These are phyloP conservation scores for Aphanomyces invadans DNA, from an alignment of 352 stramenopile genomes.

Conservation along the genomic window DNA sequence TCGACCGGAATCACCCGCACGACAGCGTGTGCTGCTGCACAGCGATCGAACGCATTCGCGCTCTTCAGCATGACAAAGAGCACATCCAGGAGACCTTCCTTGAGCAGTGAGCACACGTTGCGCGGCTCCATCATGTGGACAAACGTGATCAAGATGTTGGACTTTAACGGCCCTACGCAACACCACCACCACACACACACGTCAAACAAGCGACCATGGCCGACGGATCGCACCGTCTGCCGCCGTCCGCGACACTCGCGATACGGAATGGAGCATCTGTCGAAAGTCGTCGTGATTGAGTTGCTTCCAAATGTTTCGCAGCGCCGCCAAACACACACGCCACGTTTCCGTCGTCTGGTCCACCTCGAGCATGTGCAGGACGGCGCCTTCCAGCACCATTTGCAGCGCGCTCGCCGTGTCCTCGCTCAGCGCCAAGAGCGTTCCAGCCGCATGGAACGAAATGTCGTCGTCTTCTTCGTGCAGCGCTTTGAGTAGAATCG, in stretches of 20 bases:
- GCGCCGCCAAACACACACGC: constrained; percentile 10
- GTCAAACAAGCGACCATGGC: neutral
- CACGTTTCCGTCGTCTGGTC: constrained; percentile 24
- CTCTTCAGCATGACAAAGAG: constrained; percentile 24
- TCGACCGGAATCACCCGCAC: constrained; percentile 13
- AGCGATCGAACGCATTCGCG: constrained; percentile 13
- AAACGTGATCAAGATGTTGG: constrained; percentile 25
- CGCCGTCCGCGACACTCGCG: constrained; percentile 17
- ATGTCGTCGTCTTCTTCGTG: constrained; percentile 22
- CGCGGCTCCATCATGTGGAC: constrained; percentile 25
- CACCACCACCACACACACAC: neutral
- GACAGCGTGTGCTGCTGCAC: constrained; percentile 17
- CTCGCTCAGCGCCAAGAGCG: constrained; percentile 12
- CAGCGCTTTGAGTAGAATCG: constrained; percentile 17
- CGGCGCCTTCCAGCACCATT: constrained; percentile 25
- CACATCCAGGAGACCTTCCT: constrained; percentile 25
- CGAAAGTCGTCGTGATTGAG: constrained; percentile 25
- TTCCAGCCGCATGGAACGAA: constrained; percentile 17
- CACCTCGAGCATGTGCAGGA: constrained; percentile 25
- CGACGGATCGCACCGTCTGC: too few species aligned
- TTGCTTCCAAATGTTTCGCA: constrained; percentile 26
- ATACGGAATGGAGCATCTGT: constrained; percentile 26
- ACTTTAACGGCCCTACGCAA: constrained; percentile 21
- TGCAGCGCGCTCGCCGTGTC: constrained; percentile 22
- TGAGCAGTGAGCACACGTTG: constrained; percentile 14